These are phyloP conservation scores for Oenanthe sinensis DNA, from an alignment of 129 eudicot genomes.

Conservation along the genomic window DNA sequence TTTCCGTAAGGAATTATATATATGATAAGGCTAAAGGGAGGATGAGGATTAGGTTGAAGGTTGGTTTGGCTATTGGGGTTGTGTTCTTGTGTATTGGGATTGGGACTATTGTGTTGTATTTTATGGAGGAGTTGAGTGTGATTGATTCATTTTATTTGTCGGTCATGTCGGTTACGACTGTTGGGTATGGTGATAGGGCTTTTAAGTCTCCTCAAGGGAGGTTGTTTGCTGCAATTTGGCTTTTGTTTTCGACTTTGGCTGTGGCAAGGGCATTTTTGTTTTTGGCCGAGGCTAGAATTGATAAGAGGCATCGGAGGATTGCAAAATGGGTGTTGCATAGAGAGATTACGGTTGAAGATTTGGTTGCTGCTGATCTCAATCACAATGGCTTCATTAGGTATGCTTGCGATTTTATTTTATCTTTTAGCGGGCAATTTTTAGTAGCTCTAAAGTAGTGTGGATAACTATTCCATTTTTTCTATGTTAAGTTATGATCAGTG, in stretches of 20 bases:
- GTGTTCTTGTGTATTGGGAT: constrained; percentile 40
- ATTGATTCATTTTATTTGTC: constrained; percentile 46
- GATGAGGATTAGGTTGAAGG: constrained; percentile 55
- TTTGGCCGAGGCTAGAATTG: constrained; percentile 46
- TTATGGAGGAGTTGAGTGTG: constrained; percentile 25
- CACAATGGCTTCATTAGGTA: constrained; percentile 48
- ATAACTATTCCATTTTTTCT: neutral
- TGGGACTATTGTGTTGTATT: constrained; percentile 31
- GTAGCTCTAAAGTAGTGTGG: neutral
- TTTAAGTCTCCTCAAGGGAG: constrained; percentile 40
- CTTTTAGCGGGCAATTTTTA: neutral
- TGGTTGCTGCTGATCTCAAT: constrained; percentile 47
- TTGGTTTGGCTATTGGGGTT: constrained; percentile 35
- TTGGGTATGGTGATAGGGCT: constrained; percentile 60
- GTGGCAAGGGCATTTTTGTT: constrained; percentile 51
- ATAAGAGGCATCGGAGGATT: constrained; percentile 43
- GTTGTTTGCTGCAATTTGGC: constrained; percentile 48
- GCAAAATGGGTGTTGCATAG: constrained; percentile 47
- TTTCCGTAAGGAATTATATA: constrained; percentile 21
- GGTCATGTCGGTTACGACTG: constrained; percentile 48
- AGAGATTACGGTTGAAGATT: constrained; percentile 38
- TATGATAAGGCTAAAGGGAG: constrained; percentile 49
- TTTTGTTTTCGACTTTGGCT: constrained; percentile 43
- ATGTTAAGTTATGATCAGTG: neutral
- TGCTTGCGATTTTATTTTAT: neutral